phyloP scores from a whole-genome alignment of 768 basidiomycete species.

The Chalciporus sphaerocephalus region DNA sequence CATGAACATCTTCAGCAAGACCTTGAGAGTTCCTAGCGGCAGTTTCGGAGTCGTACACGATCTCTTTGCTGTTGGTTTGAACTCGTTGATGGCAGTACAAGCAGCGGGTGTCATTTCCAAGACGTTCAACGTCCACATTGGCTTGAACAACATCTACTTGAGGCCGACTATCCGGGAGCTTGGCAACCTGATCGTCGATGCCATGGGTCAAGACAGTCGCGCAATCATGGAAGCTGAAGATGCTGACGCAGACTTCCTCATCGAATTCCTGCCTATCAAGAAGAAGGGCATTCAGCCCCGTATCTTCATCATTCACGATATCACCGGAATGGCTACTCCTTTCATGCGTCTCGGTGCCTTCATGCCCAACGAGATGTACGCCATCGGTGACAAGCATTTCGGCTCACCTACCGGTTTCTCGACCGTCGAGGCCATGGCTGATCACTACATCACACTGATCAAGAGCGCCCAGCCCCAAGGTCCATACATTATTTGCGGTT shows the following conservation, averaged over 20 bases:
- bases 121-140: conserved; percentile 28
- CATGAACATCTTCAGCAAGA: conserved; percentile 23
- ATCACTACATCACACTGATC: conserved; percentile 31
- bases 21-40: conserved; percentile 18
- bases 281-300: conserved; percentile 28
- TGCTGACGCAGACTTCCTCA: conserved; percentile 27
- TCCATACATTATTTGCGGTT: conserved; percentile 25
- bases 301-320: conserved; percentile 29
- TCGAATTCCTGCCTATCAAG: conserved; percentile 30
- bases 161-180: conserved; percentile 29
- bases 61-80: conserved; percentile 28
- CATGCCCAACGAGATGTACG: conserved; percentile 32
- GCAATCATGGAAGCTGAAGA: conserved; percentile 31
- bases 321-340: conserved; percentile 31
- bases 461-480: conserved; percentile 24
- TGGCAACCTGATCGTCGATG: conserved; percentile 24
- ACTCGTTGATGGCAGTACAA: conserved; percentile 32
- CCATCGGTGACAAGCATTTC: conserved; percentile 31
- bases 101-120: conserved; percentile 28
- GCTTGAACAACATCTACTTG: conserved; percentile 28
- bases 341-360: conserved; percentile 32
- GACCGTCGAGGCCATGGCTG: conserved; percentile 28
- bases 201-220: conserved; percentile 26
- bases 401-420: conserved; percentile 28
- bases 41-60: conserved; percentile 27